Evolutionary conservation across 2,329 filamentous ascomycete genomes (phyloP), one percentile per base, ranked within the genome.

Genomic region (Decorospora gaudefroyi): DNA sequence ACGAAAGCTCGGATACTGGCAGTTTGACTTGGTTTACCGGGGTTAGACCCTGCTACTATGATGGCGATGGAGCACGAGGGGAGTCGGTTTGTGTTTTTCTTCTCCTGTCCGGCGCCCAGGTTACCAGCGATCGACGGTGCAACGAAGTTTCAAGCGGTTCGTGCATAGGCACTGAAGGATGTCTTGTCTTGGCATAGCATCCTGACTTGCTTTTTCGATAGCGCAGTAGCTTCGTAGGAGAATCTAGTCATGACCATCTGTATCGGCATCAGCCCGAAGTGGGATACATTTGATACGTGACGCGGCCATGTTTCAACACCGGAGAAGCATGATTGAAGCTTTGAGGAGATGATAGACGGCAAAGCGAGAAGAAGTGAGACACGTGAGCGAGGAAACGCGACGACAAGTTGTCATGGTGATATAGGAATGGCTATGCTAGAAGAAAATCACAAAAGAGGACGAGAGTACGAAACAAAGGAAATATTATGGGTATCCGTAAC

Each of bases 401-500:
- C n/a, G n/a, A n/a, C n/a, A n/a, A n/a, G n/a, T n/a, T n/a, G n/a
- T n/a, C 22, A 7, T 17, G 9, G 26, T 22, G 5, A 35, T 28
- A 7, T 9, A 21, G 25, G 37, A 21, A 17, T 37, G 22, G 10
- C 18, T 16, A 36, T 30, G 26, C 35, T 34, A 42, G 30, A 16
- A 31, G 32, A 37, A 23, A 42, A 9, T 28, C 12, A n/a, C 17
- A 11, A 12, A 12, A 16, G 28, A 29, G 23, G 3, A 33, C 8
- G 6, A 6, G 17, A 26, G n/a, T 8, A 23, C 1, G 17, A 11
- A 9, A 29, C n/a, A 40, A 37, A 6, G 18, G 22, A 27, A 30
- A 32, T 10, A 55, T 57, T 51, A 54, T 57, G 63, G 63, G 63
- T 67, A 67, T 67, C 59, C 51, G 46, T 40, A 55, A 46, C 11